Evolutionary conservation across 208 protist genomes (phyloP).

Genomic region (Borovskyia barvae): DNA sequence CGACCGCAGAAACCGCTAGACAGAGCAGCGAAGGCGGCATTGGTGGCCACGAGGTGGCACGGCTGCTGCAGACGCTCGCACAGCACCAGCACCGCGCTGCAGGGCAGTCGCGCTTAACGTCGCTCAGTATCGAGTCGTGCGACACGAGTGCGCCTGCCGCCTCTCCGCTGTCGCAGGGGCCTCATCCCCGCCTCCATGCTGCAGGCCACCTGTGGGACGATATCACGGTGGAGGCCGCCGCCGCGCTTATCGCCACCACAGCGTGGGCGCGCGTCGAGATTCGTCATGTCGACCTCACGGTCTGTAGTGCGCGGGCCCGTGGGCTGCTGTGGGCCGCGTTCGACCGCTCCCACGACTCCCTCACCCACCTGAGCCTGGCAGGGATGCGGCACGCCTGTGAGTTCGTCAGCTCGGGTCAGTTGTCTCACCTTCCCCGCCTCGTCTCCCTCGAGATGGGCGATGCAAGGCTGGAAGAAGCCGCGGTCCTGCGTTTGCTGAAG

Average conservation of each 20-base stretch:
- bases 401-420: conserved; percentile 13
- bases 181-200: neutral
- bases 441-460: conserved; percentile 41
- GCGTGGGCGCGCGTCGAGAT: conserved; percentile 25
- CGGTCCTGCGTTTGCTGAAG: conserved; percentile 25
- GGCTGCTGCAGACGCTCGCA: conserved; percentile 17
- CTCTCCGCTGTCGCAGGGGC: neutral
- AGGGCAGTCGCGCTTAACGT: neutral
- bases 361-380: conserved; percentile 38
- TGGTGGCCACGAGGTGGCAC: conserved; percentile 5
- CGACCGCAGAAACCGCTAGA: conserved; percentile 1
- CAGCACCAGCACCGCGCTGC: neutral
- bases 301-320: conserved; percentile 19
- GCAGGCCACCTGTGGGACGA: conserved; percentile 29
- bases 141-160: neutral
- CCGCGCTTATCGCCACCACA: conserved; percentile 23
- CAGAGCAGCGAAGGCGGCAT: conserved; percentile 4
- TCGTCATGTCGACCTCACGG: conserved; percentile 27
- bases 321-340: conserved; percentile 24
- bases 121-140: neutral
- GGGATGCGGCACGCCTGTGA: conserved; percentile 30
- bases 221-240: conserved; percentile 16
- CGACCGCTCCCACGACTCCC: conserved; percentile 5
- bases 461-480: conserved; percentile 45
- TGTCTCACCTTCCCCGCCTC: conserved; percentile 19